Percentiles rank a stretch among this genome's conserved stretches.
phyloP scores from a whole-genome alignment of 1,284 basidiomycete species.

The Naganishia albida region DNA sequence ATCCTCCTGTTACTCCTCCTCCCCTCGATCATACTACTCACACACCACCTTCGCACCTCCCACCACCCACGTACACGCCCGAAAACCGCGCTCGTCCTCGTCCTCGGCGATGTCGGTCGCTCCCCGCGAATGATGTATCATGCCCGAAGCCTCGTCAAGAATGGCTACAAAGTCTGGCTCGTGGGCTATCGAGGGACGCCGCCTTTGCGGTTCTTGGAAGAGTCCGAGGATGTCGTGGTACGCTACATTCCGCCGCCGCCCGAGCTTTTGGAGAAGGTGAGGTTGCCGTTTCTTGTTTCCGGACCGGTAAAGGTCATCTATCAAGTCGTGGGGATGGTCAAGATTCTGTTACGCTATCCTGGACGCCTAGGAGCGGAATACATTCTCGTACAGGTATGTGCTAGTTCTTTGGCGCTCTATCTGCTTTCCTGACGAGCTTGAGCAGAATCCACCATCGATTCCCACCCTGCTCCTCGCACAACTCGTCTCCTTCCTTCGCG shows the following conservation, averaged over 20 bases:
- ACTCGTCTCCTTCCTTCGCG: slow-evolving; percentile 66
- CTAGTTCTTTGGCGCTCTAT: slow-evolving; percentile 15
- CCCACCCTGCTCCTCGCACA: slow-evolving; percentile 87
- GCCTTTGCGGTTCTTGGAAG: slow-evolving; percentile 4
- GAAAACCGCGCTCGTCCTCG: slow-evolving; percentile 73
- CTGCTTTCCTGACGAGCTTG: slow-evolving; percentile 30
- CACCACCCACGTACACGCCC: slow-evolving; percentile 8
- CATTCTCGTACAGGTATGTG: slow-evolving; percentile 81
- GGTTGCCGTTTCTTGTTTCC: slow-evolving; percentile 38
- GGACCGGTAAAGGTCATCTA: slow-evolving; percentile 79
- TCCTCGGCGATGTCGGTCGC: slow-evolving; percentile 92
- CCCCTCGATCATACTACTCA: slow-evolving; percentile 3
- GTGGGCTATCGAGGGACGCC: slow-evolving; percentile 78
- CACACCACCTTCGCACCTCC: slow-evolving; percentile 3
- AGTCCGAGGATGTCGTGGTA: not conserved
- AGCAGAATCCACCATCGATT: slow-evolving; percentile 92
- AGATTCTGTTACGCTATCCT: slow-evolving; percentile 56
- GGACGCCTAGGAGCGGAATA: slow-evolving; percentile 65
- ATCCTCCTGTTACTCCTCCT: slow-evolving; percentile 19
- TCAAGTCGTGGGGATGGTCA: slow-evolving; percentile 67
- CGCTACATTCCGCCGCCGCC: slow-evolving; percentile 11
- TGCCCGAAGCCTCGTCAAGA: slow-evolving; percentile 82
- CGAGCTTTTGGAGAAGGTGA: slow-evolving; percentile 4
- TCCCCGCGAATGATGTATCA: slow-evolving; percentile 99
- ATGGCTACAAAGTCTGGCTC: slow-evolving; percentile 75